Evolutionary conservation across 805 yeast species (phyloP), one percentile per base, ranked within the genome.

Genomic region (Candida quercuum): DNA sequence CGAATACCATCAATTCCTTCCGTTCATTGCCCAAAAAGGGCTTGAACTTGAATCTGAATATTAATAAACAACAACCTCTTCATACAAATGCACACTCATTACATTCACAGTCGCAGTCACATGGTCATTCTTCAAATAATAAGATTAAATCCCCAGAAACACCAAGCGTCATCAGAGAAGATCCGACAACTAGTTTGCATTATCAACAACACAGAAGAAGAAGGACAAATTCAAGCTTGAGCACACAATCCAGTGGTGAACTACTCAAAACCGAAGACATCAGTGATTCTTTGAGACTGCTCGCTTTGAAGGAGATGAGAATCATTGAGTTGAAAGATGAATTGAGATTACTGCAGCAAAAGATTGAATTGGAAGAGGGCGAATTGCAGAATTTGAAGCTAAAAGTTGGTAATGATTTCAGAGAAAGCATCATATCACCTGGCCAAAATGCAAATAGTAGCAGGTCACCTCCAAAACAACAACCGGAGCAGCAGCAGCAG

Each of bases 261-360:
- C 41, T 42, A 6, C 15, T 28, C 4, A 47, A 46, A 16, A 48
- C 47, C 15, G 53, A 44, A 14, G 76, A 69, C 28, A 62, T 80
- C 6, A 76, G 75, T 40, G 74, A 71, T 5, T 72, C 78, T 34
- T 58, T 82, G 34, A 67, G 86, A 43, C 60, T 69, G 8, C 59
- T 83, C 32, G 91, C 91, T 0, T 62, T 75, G 28, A 82, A 80
- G 50, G 93, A 83, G 52, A 74, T 79, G 74, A 73, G 72, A 19
- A 63, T 82, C 21, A 70, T 82, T 35, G 88, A 82, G 46, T 57
- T 81, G 30, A 80, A 77, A 44, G 70, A 69, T 30, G 69, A 63
- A 17, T 41, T 81, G 49, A 69, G 75, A 35, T 54, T 63, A 23
- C 56, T 61, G 5, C 64, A 80, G 35, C 72, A 68, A 35, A 63